These are phyloP conservation scores for Durotheca rogersii DNA, from an alignment of 495 filamentous ascomycete species.

Conservation along the genomic window DNA sequence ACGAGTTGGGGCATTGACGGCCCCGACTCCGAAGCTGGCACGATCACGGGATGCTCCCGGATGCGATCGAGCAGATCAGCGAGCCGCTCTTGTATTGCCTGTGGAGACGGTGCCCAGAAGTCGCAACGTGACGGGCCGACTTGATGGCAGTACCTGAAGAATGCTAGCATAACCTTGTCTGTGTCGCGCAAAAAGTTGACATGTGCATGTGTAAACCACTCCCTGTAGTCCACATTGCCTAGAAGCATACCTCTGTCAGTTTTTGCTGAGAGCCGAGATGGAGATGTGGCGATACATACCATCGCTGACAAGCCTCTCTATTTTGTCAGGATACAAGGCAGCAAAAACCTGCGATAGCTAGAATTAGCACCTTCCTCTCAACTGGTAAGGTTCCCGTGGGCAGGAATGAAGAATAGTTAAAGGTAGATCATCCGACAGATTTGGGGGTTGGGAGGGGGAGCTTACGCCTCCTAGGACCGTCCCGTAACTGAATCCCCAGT, in stretches of 20 bases:
- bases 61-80: conserved; percentile 44
- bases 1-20: conserved; percentile 43
- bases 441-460: too few relatives aligned
- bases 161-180: conserved; percentile 53
- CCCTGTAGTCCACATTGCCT: conserved; percentile 50
- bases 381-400: too few relatives aligned
- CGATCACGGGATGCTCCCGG: conserved; percentile 51
- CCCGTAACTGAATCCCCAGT: conserved; percentile 59
- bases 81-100: conserved; percentile 44
- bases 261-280: conserved; percentile 8
- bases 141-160: conserved; percentile 54
- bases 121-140: conserved; percentile 51
- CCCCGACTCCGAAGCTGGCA: conserved; percentile 33
- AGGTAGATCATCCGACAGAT: too few relatives aligned
- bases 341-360: conserved; percentile 39
- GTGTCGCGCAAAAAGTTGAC: conserved; percentile 54
- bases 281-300: conserved; percentile 32
- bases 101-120: conserved; percentile 46
- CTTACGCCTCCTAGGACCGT: conserved; percentile 51
- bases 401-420: too few relatives aligned
- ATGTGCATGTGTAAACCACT: conserved; percentile 49
- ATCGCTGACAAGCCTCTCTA: conserved; percentile 52
- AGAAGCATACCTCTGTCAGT: neutral
- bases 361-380: conserved; percentile 1
- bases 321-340: conserved; percentile 49